A percentile compares a stretch with the other conserved stretches of the same genome.
Evolutionary conservation across 495 filamentous ascomycete species (phyloP).

Genomic region (Melanomma pulvis-pyrius): DNA sequence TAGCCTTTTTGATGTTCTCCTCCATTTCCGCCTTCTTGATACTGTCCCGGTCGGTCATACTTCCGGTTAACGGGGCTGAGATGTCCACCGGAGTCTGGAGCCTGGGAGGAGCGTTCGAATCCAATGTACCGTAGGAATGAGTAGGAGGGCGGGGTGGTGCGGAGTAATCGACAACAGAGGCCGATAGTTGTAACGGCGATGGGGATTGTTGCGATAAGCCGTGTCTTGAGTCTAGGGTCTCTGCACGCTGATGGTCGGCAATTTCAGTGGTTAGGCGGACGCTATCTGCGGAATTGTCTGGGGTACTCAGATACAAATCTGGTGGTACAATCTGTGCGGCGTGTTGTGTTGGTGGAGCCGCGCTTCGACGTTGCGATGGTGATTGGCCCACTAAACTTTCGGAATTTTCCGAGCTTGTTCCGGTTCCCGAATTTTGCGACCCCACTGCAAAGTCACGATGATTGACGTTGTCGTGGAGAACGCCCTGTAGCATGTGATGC

Average conservation of each 20-base stretch:
- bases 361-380: not conserved
- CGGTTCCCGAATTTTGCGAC: not conserved
- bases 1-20: not conserved
- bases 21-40: too few species aligned
- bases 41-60: slow-evolving; percentile 17
- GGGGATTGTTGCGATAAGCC: slow-evolving; percentile 21
- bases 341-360: slow-evolving; percentile 12
- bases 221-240: not conserved
- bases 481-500: not conserved
- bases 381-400: not conserved
- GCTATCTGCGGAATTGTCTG: not conserved
- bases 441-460: not conserved
- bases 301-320: slow-evolving; percentile 6
- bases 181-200: not conserved
- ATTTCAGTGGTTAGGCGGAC: slow-evolving; percentile 11
- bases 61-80: not conserved
- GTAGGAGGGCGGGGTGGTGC: not conserved
- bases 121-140: slow-evolving; percentile 13
- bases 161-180: not conserved
- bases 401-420: slow-evolving; percentile 3
- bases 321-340: slow-evolving; percentile 14
- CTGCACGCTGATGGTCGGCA: not conserved
- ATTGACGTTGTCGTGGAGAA: not conserved
- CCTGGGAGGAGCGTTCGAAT: not conserved
- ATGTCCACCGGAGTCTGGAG: not conserved